Base-by-base conservation (phyloP, 169 alveolate genomes). In the Cryptosporidium xiaoi region DNA sequence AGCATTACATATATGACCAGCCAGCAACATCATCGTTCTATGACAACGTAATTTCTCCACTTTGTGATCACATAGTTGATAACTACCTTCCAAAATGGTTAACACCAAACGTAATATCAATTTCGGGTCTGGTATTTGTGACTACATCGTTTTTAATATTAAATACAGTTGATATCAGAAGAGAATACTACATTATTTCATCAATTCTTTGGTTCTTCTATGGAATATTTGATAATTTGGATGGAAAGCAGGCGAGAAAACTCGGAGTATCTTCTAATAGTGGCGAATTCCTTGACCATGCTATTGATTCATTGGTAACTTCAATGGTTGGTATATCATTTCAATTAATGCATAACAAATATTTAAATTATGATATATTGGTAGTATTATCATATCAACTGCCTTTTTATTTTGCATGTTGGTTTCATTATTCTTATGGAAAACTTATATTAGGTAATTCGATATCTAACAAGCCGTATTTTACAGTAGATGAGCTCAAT, bases 241-340 rank as follows among this genome's bases (percentile, higher is more conserved):
- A 83, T 56, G 91, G 91, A 7, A 83, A 83, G 10, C 91, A 83
- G 46, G 91, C 91, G 40, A 71, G 91, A 62, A 83, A 82, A 82
- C 51, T 83, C 16, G 85, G 85, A 27, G 82, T 83, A 33, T 83
- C 85, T 8, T 67, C 77, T 7, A 64, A 64, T 20, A 46, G 83
- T 62, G 91, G 91, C 16, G 91, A 71, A 31, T 69, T 83, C 15
- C 24, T 83, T 7, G 91, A 83, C 34, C 91, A 83, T 67, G 91
- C 87, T 24, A 51, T 83, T 8, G 91, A 83, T 36, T 71, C 91
- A 12, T 51, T 77, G 4, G 87, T 60, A 16, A 40, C 87, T 58
- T 77, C 87, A 13, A 44, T 77, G 24, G 87, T 77, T 12, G 87
- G 87, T 1, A 51, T 77, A n/a, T 33, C 71, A 40, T 77, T 56